Conservation (phyloP, 768 basidiomycete species). For the Russula virescens region DNA sequence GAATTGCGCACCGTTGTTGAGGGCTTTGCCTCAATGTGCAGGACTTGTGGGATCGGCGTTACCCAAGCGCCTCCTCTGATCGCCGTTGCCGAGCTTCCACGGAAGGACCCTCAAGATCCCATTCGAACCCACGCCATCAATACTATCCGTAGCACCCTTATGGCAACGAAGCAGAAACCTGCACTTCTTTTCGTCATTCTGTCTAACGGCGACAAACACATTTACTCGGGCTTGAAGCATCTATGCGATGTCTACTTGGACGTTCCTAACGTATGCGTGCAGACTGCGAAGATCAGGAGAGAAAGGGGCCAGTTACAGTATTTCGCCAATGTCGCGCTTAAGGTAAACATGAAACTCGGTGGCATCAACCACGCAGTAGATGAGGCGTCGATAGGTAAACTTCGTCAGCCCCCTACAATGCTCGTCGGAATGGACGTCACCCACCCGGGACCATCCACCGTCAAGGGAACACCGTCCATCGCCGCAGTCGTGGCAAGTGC, state of each 20-base stretch:
- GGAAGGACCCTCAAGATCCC: conserved; percentile 47
- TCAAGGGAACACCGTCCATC: conserved; percentile 47
- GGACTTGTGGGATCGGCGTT: conserved; percentile 55
- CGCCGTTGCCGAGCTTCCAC: conserved; percentile 44
- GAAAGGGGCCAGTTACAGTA: conserved; percentile 51
- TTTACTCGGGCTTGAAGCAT: conserved; percentile 49
- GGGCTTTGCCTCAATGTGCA: conserved; percentile 61
- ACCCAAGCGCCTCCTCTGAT: conserved; percentile 34
- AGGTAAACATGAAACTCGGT: conserved; percentile 52
- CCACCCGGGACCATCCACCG: conserved; percentile 72
- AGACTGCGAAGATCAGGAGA: conserved; percentile 64
- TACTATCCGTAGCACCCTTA: conserved; percentile 40
- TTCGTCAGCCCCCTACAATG: conserved; percentile 42
- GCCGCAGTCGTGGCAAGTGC: conserved; percentile 50
- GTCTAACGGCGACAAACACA: conserved; percentile 40
- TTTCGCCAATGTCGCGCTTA: conserved; percentile 50
- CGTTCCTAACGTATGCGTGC: conserved; percentile 65
- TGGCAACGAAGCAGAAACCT: conserved; percentile 37
- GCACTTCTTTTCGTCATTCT: conserved; percentile 43
- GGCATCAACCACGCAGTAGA: conserved; percentile 48
- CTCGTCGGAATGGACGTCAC: conserved; percentile 62
- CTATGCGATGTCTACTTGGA: conserved; percentile 47
- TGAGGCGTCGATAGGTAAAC: conserved; percentile 34
- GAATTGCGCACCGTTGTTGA: conserved; percentile 41
- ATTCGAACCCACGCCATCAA: conserved; percentile 46